Evolutionary conservation across 441 rosid species (phyloP).

Genomic region (Eruca vesicaria): DNA sequence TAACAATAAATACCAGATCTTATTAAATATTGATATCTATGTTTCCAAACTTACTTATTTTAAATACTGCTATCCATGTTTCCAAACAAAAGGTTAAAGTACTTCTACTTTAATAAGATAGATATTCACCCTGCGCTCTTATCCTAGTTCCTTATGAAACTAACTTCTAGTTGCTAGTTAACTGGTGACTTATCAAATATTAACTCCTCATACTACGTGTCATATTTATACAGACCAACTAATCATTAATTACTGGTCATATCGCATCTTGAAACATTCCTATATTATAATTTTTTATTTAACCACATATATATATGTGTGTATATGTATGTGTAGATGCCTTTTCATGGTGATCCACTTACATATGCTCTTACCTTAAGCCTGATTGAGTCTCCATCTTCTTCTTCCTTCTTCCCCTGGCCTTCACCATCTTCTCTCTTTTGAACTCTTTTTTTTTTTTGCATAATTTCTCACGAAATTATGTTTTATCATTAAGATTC

Average conservation of each 20-base stretch:
- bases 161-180: constrained; percentile 9
- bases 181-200: constrained; percentile 26
- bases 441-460: constrained; percentile 3
- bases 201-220: constrained; percentile 19
- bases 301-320: background rate
- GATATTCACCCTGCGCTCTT: no score
- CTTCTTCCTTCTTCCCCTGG: constrained; percentile 13
- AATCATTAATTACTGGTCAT: constrained; percentile 27
- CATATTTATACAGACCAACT: constrained; percentile 2
- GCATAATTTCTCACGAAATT: constrained; percentile 15
- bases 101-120: no score
- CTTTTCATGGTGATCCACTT: constrained; percentile 36
- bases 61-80: no score
- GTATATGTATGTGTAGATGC: constrained; percentile 23
- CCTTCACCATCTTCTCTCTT: constrained; percentile 10
- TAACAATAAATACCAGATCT: no score
- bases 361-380: constrained; percentile 23
- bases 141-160: background rate
- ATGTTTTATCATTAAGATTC: constrained; percentile 12
- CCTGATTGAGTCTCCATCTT: constrained; percentile 22
- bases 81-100: no score
- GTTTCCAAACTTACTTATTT: no score
- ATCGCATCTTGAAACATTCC: constrained; percentile 23
- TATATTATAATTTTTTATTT: background rate
- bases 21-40: no score